Conservation (phyloP, 148 eudicot genomes). For the Cornus kousa region DNA sequence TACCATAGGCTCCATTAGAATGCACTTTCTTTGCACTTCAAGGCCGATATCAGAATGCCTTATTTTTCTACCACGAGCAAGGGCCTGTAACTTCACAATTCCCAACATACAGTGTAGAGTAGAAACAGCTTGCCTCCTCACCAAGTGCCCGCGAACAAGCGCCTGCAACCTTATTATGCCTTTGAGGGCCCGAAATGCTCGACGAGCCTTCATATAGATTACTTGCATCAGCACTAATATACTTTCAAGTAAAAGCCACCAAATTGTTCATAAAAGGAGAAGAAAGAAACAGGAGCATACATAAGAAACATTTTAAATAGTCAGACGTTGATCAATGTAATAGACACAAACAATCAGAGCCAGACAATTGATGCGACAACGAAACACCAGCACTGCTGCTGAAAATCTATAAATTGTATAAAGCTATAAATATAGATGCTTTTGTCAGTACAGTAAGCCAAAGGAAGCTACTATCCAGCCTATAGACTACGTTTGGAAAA, state of each 20-base stretch:
- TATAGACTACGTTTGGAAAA: too few species aligned
- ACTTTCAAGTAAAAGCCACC: not conserved
- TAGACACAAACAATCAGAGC: too few species aligned
- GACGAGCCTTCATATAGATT: constrained; percentile 51
- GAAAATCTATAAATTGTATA: too few species aligned
- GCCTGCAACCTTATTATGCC: constrained; percentile 69
- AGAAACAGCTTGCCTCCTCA: constrained; percentile 57
- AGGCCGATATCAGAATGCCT: constrained; percentile 44
- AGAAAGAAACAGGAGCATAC: not conserved
- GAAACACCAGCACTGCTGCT: too few species aligned
- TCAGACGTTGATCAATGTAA: too few species aligned
- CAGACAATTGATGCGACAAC: too few species aligned
- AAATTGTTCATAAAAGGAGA: not conserved
- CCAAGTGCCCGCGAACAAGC: constrained; percentile 59
- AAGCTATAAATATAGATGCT: too few species aligned
- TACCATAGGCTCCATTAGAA: constrained; percentile 40
- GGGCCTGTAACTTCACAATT: constrained; percentile 53
- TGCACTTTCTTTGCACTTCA: constrained; percentile 46
- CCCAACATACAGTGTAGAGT: constrained; percentile 45
- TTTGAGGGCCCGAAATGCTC: constrained; percentile 59
- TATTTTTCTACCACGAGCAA: constrained; percentile 51
- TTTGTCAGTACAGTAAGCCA: too few species aligned
- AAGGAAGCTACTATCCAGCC: too few species aligned
- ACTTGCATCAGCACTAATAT: constrained; percentile 10
- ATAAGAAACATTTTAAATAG: too few species aligned